phyloP scores from a whole-genome alignment of 108 stramenopile genomes.

The Skeletonema marinoi region DNA sequence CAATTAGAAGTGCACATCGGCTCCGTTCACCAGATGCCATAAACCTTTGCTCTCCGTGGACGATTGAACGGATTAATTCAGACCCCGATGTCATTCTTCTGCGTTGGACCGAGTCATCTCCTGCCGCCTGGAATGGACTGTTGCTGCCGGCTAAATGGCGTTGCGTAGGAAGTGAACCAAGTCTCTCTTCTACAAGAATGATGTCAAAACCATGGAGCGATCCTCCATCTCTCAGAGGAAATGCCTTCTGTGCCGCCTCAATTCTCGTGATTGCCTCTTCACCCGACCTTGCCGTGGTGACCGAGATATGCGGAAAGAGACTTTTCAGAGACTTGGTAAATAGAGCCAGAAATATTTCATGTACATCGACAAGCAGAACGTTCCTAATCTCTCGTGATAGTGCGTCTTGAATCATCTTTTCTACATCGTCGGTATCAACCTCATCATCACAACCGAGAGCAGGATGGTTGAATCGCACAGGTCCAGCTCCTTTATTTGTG shows the following conservation, averaged over 20 bases:
- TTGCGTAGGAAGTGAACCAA: conserved; percentile 14
- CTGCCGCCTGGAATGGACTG: conserved; percentile 17
- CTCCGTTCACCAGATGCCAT: not conserved
- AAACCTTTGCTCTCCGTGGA: conserved; percentile 14
- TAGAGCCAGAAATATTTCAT: conserved; percentile 50
- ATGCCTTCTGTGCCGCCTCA: conserved; percentile 32
- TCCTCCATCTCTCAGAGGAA: conserved; percentile 41
- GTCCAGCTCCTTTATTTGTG: conserved; percentile 6
- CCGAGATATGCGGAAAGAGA: conserved; percentile 60
- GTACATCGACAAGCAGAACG: conserved; percentile 67
- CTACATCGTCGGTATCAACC: conserved; percentile 27
- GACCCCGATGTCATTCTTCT: conserved; percentile 31
- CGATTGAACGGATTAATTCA: conserved; percentile 24
- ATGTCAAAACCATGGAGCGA: conserved; percentile 59
- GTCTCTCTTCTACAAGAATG: conserved; percentile 62
- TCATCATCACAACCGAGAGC: conserved; percentile 43
- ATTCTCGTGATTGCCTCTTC: conserved; percentile 59
- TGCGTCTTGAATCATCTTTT: conserved; percentile 13
- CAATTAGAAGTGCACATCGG: conserved; percentile 59
- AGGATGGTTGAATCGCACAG: conserved; percentile 20
- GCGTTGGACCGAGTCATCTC: conserved; percentile 46
- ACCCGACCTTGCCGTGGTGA: conserved; percentile 50
- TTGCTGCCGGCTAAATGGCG: not conserved
- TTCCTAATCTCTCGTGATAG: conserved; percentile 59
- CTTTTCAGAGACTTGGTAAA: conserved; percentile 60